Conservation (phyloP, 1,284 basidiomycete genomes). For the Inonotus hispidus region DNA sequence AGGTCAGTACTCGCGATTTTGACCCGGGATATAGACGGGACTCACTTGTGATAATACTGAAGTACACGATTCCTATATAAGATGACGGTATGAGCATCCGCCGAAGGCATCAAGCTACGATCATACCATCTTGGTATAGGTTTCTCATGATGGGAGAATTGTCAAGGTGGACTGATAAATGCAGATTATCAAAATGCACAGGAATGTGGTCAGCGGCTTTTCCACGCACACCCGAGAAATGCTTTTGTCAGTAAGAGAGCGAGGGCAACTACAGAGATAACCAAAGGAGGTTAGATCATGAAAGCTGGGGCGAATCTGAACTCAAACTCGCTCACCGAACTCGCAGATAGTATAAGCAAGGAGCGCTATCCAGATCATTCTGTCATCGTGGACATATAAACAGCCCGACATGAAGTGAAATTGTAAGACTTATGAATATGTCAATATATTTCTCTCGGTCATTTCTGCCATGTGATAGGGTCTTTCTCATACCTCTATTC, state of each 20-base stretch:
- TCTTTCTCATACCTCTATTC: background rate
- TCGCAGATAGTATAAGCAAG: background rate
- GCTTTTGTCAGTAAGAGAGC: background rate
- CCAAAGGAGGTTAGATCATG: background rate
- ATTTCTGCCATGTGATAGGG: background rate
- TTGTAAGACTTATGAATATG: background rate
- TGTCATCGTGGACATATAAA: background rate
- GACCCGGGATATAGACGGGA: background rate
- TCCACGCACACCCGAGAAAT: background rate
- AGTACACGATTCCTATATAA: background rate
- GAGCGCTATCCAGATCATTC: background rate
- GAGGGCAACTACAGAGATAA: background rate
- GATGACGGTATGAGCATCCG: background rate
- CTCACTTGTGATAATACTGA: slow-evolving; percentile 6
- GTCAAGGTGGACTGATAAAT: background rate
- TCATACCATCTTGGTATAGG: background rate
- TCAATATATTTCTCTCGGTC: background rate
- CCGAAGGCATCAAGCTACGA: too few relatives aligned
- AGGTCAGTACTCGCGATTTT: background rate
- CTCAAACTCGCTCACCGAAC: background rate
- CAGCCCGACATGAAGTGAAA: background rate
- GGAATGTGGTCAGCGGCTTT: too few relatives aligned
- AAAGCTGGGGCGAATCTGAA: background rate
- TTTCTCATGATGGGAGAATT: background rate
- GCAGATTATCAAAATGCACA: background rate